Conservation (phyloP, 2,329 filamentous ascomycete species). For the Colletotrichum kahawae region DNA sequence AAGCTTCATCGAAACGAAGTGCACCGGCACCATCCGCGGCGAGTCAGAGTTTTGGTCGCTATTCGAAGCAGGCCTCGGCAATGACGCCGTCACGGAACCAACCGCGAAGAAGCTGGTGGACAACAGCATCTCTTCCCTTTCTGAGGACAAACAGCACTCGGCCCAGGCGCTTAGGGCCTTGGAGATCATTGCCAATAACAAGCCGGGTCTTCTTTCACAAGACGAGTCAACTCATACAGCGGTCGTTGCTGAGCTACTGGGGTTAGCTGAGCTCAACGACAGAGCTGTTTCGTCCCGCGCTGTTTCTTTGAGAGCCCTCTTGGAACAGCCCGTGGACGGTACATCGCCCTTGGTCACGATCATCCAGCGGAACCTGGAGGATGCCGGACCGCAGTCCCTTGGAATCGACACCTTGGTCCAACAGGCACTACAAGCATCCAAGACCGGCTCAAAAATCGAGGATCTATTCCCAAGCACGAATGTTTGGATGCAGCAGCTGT, state of each 20-base stretch:
- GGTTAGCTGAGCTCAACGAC: constrained; percentile 56
- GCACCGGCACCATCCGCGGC: not conserved
- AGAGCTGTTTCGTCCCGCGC: constrained; percentile 43
- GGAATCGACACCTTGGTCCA: constrained; percentile 58
- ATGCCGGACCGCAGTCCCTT: constrained; percentile 52
- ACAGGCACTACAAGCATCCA: constrained; percentile 48
- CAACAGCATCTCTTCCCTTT: constrained; percentile 37
- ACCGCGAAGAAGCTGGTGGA: constrained; percentile 37
- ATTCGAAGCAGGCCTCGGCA: constrained; percentile 52
- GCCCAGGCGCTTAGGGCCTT: constrained; percentile 47
- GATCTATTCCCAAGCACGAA: constrained; percentile 67
- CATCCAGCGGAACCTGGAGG: constrained; percentile 60
- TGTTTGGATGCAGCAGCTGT: constrained; percentile 70
- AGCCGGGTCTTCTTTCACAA: constrained; percentile 47
- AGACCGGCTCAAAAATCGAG: constrained; percentile 36
- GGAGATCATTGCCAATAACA: constrained; percentile 51
- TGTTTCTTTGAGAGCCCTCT: constrained; percentile 44
- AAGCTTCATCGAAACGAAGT: constrained; percentile 39
- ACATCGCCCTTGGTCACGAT: constrained; percentile 53
- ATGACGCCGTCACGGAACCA: constrained; percentile 42
- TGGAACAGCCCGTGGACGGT: constrained; percentile 49
- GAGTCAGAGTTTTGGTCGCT: constrained; percentile 44
- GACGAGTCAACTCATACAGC: constrained; percentile 52
- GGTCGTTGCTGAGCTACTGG: constrained; percentile 58
- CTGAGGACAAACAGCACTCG: constrained; percentile 30